phyloP scores from a whole-genome alignment of 345 rosid genomes.

The Salix koriyanagi region DNA sequence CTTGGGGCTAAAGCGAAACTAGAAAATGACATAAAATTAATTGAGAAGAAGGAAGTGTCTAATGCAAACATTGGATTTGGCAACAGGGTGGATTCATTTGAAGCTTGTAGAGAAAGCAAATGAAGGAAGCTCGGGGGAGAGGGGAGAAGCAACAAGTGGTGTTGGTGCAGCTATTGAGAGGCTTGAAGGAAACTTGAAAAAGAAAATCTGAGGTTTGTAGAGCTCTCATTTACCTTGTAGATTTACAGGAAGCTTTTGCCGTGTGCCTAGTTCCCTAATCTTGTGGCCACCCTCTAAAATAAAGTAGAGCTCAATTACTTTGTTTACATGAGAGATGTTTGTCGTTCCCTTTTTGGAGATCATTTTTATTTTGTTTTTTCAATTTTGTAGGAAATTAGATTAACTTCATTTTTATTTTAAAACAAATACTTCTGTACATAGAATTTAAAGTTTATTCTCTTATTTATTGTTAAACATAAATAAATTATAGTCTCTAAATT shows the following conservation, averaged over 20 bases:
- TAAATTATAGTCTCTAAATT: no score
- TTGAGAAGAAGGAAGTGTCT: neutral
- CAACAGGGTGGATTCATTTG: constrained; percentile 77
- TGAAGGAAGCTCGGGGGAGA: constrained; percentile 40
- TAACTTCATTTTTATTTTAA: no score
- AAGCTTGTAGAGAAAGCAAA: constrained; percentile 85
- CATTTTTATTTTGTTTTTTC: no score
- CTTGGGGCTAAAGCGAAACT: neutral
- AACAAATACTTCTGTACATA: no score
- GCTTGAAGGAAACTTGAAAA: constrained; percentile 61
- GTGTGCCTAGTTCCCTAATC: neutral
- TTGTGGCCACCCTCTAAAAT: neutral
- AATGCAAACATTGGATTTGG: neutral
- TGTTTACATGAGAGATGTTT: neutral
- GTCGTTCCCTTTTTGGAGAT: no score
- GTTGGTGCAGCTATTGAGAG: constrained; percentile 80
- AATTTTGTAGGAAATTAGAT: no score
- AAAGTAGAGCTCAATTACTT: neutral
- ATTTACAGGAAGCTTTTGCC: neutral
- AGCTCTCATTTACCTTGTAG: neutral
- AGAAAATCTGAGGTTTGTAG: constrained; percentile 3
- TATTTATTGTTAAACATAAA: no score
- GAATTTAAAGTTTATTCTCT: no score
- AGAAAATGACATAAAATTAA: neutral
- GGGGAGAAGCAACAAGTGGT: constrained; percentile 47